phyloP scores from a whole-genome alignment of 805 yeast species.

The Clavispora vitiphila region DNA sequence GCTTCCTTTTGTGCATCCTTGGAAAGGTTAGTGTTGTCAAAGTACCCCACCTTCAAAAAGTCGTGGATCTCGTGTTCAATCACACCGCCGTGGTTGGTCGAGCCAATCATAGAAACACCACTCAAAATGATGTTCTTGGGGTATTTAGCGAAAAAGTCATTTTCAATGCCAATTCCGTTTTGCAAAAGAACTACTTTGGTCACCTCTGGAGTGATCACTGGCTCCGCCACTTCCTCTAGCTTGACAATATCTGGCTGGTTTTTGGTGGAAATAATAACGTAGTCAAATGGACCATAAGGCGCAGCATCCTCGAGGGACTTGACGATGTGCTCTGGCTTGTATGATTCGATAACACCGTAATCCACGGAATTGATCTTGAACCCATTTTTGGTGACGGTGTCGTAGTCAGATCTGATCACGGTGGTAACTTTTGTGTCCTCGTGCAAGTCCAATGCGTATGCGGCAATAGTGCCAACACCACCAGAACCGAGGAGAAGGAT shows the following conservation, averaged over 20 bases:
- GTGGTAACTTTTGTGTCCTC: slow-evolving; percentile 51
- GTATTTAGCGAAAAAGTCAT: slow-evolving; percentile 25
- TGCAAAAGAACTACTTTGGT: slow-evolving; percentile 34
- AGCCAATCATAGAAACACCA: slow-evolving; percentile 34
- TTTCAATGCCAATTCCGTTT: slow-evolving; percentile 36
- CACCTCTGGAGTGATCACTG: slow-evolving; percentile 33
- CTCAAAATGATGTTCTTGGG: slow-evolving; percentile 32
- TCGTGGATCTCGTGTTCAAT: slow-evolving; percentile 27
- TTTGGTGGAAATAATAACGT: slow-evolving; percentile 56
- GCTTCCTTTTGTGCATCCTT: slow-evolving; percentile 26
- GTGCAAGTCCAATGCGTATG: slow-evolving; percentile 51
- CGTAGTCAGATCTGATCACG: slow-evolving; percentile 64
- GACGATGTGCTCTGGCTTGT: slow-evolving; percentile 49
- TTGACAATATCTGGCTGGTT: slow-evolving; percentile 56
- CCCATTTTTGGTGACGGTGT: slow-evolving; percentile 46
- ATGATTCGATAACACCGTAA: slow-evolving; percentile 50
- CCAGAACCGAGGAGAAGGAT: slow-evolving; percentile 75
- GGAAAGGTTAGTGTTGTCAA: slow-evolving; percentile 27
- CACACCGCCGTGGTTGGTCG: slow-evolving; percentile 23
- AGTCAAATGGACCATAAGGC: slow-evolving; percentile 42
- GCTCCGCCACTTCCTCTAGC: slow-evolving; percentile 46
- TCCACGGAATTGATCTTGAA: slow-evolving; percentile 56
- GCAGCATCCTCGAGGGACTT: slow-evolving; percentile 43
- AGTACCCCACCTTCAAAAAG: slow-evolving; percentile 23
- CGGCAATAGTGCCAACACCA: slow-evolving; percentile 79